Percentiles rank a stretch among this genome's conserved stretches.
Evolutionary conservation across 139 green algal species (phyloP).

Genomic region (Tetradesmus obliquus): DNA sequence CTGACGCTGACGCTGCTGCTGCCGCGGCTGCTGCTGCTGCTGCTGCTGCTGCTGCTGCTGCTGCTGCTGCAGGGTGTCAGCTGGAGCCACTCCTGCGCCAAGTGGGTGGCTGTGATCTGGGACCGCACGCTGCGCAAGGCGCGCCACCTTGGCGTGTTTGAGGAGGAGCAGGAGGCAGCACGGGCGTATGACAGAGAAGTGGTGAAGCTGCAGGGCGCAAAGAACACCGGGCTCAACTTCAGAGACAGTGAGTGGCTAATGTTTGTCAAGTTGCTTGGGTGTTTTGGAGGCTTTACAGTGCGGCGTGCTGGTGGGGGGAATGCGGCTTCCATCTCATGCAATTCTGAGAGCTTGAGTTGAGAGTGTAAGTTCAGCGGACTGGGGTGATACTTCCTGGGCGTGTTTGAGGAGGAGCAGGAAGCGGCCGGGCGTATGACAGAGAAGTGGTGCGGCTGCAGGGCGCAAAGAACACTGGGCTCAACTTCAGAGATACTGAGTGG

Average conservation of each 20-base stretch:
- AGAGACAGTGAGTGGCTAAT: constrained; percentile 52
- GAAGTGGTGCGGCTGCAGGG: constrained; percentile 68
- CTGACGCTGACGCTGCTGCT: not conserved
- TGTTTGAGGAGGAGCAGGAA: constrained; percentile 69
- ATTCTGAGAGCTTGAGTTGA: too few species aligned
- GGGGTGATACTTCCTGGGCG: constrained; percentile 53
- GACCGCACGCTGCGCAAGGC: constrained; percentile 54
- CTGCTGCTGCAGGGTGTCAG: constrained; percentile 54
- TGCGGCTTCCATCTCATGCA: too few species aligned
- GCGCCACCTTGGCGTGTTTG: constrained; percentile 76
- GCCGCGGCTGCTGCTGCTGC: not conserved
- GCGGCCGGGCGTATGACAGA: constrained; percentile 74
- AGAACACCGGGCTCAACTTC: constrained; percentile 71
- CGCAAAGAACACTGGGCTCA: constrained; percentile 58
- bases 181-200: constrained; percentile 74
- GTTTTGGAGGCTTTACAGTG: not conserved
- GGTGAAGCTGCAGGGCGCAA: constrained; percentile 59
- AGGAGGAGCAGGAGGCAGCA: constrained; percentile 70
- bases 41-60: not conserved
- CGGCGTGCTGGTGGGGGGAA: not conserved
- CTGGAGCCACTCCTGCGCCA: constrained; percentile 64
- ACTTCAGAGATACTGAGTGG: constrained; percentile 67
- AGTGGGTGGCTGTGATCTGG: constrained; percentile 72
- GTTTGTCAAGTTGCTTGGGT: not conserved
- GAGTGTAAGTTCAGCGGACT: too few species aligned